Evolutionary conservation across 371 early-diverging fungal genomes (phyloP).

Genomic region (Mortierella polycephala): DNA sequence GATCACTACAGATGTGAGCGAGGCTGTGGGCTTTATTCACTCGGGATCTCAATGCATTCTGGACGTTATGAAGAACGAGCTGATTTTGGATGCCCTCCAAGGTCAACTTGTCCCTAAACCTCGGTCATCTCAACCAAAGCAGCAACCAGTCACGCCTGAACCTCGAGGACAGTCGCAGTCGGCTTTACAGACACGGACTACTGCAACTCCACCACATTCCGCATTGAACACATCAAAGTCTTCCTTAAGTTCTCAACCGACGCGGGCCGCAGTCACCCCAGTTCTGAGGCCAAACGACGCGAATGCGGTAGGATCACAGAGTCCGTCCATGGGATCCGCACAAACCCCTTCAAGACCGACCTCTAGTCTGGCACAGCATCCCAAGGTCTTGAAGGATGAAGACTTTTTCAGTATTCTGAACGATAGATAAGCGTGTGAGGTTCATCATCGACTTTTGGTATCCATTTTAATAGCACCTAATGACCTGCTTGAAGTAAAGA

Average conservation of each 20-base stretch:
- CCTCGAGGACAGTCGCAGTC: neutral
- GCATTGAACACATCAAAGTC: too few species aligned
- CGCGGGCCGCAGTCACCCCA: too few species aligned
- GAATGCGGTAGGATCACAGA: too few species aligned
- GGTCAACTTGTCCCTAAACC: conserved; percentile 20
- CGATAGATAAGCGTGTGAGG: neutral
- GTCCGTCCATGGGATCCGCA: neutral
- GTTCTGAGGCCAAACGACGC: too few species aligned
- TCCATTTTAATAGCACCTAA: neutral
- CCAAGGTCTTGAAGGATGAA: conserved; percentile 28
- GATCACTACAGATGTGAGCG: conserved; percentile 7
- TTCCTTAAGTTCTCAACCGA: too few species aligned
- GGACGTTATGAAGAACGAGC: conserved; percentile 28
- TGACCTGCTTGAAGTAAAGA: too few species aligned
- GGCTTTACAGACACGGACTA: too few species aligned
- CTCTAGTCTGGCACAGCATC: conserved; percentile 1
- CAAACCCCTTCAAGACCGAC: conserved; percentile 1
- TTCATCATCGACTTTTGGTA: neutral
- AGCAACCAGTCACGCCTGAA: neutral
- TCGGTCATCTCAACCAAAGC: conserved; percentile 5
- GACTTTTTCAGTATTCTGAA: conserved; percentile 50
- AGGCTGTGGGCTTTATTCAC: conserved; percentile 23
- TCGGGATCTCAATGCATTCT: conserved; percentile 8
- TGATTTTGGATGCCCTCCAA: conserved; percentile 29
- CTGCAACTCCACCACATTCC: too few species aligned